phyloP scores from a whole-genome alignment of 1,284 basidiomycete genomes.

The Ustilago loliicola region DNA sequence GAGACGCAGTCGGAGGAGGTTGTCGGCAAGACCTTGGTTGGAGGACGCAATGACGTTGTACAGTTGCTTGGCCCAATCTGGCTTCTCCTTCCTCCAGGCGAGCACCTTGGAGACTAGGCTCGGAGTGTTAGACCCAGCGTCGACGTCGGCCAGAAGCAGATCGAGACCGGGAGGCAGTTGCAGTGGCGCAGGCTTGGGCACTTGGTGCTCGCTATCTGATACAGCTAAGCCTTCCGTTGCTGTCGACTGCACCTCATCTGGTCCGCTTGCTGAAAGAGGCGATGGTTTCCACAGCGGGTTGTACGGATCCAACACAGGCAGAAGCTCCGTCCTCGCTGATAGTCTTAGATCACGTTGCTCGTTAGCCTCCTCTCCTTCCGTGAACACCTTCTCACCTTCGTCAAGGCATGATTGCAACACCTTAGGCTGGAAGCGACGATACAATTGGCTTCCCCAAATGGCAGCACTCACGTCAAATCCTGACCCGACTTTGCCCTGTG shows the following conservation, averaged over 20 bases:
- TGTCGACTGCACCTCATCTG: constrained; percentile 40
- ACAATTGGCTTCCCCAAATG: constrained; percentile 93
- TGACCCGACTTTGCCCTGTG: constrained; percentile 97
- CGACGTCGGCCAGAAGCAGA: constrained; percentile 67
- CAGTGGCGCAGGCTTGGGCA: constrained; percentile 59
- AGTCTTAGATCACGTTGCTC: constrained; percentile 23
- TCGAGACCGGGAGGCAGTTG: constrained; percentile 63
- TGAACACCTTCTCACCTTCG: constrained; percentile 44
- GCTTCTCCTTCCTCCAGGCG: constrained; percentile 61
- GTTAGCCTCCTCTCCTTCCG: constrained; percentile 50
- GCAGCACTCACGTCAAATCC: constrained; percentile 97
- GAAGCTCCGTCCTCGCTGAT: constrained; percentile 29
- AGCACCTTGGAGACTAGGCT: constrained; percentile 66
- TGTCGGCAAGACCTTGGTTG: constrained; percentile 65
- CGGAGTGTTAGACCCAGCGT: constrained; percentile 68
- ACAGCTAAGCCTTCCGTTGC: constrained; percentile 58
- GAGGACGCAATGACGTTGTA: constrained; percentile 63
- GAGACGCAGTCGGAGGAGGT: constrained; percentile 58
- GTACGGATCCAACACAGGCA: constrained; percentile 55
- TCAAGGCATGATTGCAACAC: constrained; percentile 57
- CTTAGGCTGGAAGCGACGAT: constrained; percentile 85
- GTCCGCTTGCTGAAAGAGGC: constrained; percentile 24
- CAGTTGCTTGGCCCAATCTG: constrained; percentile 67
- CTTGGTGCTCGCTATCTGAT: constrained; percentile 12
- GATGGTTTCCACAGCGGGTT: constrained; percentile 65